Evolutionary conservation across 2,329 filamentous ascomycete genomes (phyloP), one percentile per base, ranked within the genome.

Genomic region (Neonectria faginata): DNA sequence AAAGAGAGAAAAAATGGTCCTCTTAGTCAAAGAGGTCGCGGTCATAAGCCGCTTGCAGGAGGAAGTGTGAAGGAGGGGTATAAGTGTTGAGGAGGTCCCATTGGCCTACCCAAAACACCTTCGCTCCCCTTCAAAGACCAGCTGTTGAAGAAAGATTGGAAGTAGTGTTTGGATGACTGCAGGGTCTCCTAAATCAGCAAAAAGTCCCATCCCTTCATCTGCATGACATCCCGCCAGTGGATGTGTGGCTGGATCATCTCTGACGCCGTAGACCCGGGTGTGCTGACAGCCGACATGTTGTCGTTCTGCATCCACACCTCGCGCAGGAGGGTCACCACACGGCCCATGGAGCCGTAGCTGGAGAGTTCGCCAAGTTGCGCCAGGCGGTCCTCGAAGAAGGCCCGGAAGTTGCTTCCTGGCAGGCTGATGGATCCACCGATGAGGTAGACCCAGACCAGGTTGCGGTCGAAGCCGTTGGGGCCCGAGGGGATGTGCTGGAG

Each of bases 171-270:
- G 57, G 31, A 52, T 55, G 47, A 22, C 48, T 45, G 11, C 41
- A 53, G 55, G 44, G 33, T 16, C 9, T 36, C 67, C 83, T 82
- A 97, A 81, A 97, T 94, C 79, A 97, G 88, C 79, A 97, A 85
- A 82, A 93, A 96, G 78, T 97, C 93, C 94, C 93, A 97, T 73
- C 89, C 89, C 83, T 95, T 96, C 82, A 91, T 88, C 81, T 88
- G 89, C 94, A 97, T 97, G 77, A 95, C 88, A 81, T 97, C 92
- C 82, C 95, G 87, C 95, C 95, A 98, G 89, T 94, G 94, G 80
- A 97, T 88, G 82, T 91, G 91, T 76, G 88, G 89, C 79, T 81
- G 79, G 73, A 78, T 75, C 63, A 76, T 77, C 62, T 80, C 78
- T 33, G 78, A 78, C 45, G 72, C 74, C 31, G 75, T 73, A 42